A percentile compares a stretch with the other conserved stretches of the same genome.
Evolutionary conservation across 495 filamentous ascomycete species (phyloP).

Genomic region (Schizothecium vesticola): DNA sequence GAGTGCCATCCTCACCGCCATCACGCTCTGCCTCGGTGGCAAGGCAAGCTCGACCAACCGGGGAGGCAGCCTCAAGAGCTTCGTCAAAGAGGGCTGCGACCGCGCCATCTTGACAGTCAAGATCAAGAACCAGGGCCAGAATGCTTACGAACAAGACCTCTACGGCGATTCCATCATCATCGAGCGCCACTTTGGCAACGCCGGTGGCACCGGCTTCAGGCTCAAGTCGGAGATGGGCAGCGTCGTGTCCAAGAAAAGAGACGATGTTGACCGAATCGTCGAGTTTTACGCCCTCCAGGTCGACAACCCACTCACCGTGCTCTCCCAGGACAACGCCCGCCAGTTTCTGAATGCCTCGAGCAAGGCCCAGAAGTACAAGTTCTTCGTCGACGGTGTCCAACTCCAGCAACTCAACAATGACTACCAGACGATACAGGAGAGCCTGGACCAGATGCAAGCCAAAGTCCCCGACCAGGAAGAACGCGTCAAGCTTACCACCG

Average conservation of each 20-base stretch:
- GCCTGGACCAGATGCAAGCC: conserved; percentile 41
- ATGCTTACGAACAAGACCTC: conserved; percentile 74
- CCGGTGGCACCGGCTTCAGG: conserved; percentile 78
- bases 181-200: conserved; percentile 78
- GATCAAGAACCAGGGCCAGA: conserved; percentile 82
- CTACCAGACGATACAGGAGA: conserved; percentile 66
- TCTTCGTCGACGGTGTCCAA: conserved; percentile 93
- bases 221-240: conserved; percentile 69
- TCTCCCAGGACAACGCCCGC: conserved; percentile 92
- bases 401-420: conserved; percentile 88
- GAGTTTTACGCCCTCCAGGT: conserved; percentile 92
- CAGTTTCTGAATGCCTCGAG: conserved; percentile 86
- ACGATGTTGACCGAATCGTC: conserved; percentile 85
- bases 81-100: conserved; percentile 88
- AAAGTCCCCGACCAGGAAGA: conserved; percentile 51
- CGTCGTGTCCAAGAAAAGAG: conserved; percentile 74
- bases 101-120: conserved; percentile 54
- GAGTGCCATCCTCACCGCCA: conserved; percentile 89
- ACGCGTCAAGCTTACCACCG: conserved; percentile 52
- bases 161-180: conserved; percentile 85
- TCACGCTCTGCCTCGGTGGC: conserved; percentile 89
- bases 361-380: conserved; percentile 84
- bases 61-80: conserved; percentile 81
- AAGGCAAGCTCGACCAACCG: conserved; percentile 95
- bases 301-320: conserved; percentile 96